These are phyloP conservation scores for Candida pseudofarinosa DNA, from an alignment of 805 yeast genomes.

Conservation along the genomic window DNA sequence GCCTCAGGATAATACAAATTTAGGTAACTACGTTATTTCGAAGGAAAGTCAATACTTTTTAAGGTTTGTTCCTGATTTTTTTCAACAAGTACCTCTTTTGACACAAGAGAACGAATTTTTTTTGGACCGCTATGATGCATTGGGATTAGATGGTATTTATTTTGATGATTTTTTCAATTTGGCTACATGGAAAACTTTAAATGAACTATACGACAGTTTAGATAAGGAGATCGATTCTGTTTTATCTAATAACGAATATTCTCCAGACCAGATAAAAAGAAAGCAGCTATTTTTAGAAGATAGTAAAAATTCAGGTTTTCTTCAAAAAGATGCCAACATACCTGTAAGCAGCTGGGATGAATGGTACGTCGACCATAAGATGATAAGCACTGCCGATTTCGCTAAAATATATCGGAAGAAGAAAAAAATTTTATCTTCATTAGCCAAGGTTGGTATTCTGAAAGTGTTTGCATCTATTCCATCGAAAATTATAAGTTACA, in stretches of 20 bases:
- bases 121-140: slow-evolving; percentile 23
- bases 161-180: slow-evolving; percentile 20
- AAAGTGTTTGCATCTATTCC: slow-evolving; percentile 32
- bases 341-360: slow-evolving; percentile 4
- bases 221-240: slow-evolving; percentile 35
- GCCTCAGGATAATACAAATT: slow-evolving; percentile 14
- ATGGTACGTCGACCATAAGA: slow-evolving; percentile 14
- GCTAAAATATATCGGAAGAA: slow-evolving; percentile 29
- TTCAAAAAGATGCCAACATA: background rate
- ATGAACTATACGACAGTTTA: slow-evolving; percentile 23
- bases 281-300: slow-evolving; percentile 24
- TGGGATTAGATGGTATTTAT: slow-evolving; percentile 35
- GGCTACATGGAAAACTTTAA: slow-evolving; percentile 31
- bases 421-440: slow-evolving; percentile 30
- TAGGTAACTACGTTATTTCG: slow-evolving; percentile 32
- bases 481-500: slow-evolving; percentile 28
- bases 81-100: slow-evolving; percentile 22
- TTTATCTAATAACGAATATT: slow-evolving; percentile 22
- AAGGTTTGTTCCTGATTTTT: slow-evolving; percentile 37
- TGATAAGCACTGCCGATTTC: slow-evolving; percentile 24
- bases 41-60: slow-evolving; percentile 32
- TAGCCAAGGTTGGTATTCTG: slow-evolving; percentile 32
- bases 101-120: slow-evolving; percentile 22
- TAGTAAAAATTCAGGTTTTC: slow-evolving; percentile 7
- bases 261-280: slow-evolving; percentile 26